Evolutionary conservation across 2,329 filamentous ascomycete genomes (phyloP).

Genomic region (Ophiostoma ulmi): DNA sequence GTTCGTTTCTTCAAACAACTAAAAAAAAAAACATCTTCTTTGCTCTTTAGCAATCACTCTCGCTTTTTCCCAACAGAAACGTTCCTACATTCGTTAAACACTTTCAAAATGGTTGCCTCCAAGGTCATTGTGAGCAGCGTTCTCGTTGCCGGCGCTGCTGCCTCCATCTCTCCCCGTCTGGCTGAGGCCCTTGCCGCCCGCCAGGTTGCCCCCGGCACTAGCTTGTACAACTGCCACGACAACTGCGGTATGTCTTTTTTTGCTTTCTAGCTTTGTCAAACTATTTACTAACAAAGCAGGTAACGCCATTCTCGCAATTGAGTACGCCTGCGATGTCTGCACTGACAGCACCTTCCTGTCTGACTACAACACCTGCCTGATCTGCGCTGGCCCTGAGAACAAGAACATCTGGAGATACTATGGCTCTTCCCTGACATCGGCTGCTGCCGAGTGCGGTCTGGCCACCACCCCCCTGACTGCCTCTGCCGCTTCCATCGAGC

Average conservation of each 20-base stretch:
- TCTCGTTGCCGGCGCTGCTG: conserved; percentile 20
- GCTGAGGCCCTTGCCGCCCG: conserved; percentile 7
- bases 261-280: not conserved
- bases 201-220: conserved; percentile 33
- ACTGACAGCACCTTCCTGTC: conserved; percentile 36
- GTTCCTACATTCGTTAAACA: not conserved
- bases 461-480: conserved; percentile 28
- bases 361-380: conserved; percentile 40
- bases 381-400: conserved; percentile 39
- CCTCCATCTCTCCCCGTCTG: conserved; percentile 18
- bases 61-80: conserved; percentile 4
- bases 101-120: conserved; percentile 25
- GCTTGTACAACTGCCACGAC: conserved; percentile 42
- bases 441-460: conserved; percentile 33
- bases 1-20: not conserved
- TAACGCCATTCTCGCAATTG: conserved; percentile 36
- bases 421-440: conserved; percentile 33
- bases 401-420: conserved; percentile 42
- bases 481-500: conserved; percentile 26
- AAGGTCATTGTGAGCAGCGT: conserved; percentile 21
- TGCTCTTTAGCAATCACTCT: conserved; percentile 1
- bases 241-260: conserved; percentile 38
- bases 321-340: conserved; percentile 34
- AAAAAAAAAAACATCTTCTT: not conserved
- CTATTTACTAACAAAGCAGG: conserved; percentile 25